Percentiles rank a stretch among this genome's conserved stretches.
phyloP scores from a whole-genome alignment of 2,329 filamentous ascomycete species.

The Apiospora rasikravindrae region DNA sequence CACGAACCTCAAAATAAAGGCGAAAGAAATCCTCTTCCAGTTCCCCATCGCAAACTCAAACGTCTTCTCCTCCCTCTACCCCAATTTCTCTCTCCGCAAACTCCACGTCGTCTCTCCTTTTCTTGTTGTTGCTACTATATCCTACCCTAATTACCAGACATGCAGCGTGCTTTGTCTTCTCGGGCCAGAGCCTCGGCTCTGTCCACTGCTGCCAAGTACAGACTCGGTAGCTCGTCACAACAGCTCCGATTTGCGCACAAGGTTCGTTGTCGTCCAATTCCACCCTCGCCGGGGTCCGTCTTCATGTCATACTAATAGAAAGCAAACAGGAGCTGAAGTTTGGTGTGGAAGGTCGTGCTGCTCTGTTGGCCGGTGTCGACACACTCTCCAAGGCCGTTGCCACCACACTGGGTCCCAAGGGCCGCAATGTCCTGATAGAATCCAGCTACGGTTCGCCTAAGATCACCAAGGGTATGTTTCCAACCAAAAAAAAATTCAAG shows the following conservation, averaged over 20 bases:
- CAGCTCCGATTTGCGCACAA: conserved; percentile 98
- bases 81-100: conserved; percentile 32
- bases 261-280: conserved; percentile 58
- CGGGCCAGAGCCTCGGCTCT: conserved; percentile 80
- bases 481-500: too few relatives aligned
- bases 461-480: conserved; percentile 90
- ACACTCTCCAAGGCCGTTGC: conserved; percentile 95
- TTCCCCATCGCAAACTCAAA: conserved; percentile 25
- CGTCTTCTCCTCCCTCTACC: conserved; percentile 35
- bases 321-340: conserved; percentile 89
- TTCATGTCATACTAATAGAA: conserved; percentile 17
- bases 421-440: conserved; percentile 97
- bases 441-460: conserved; percentile 98
- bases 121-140: conserved; percentile 38
- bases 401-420: conserved; percentile 96
- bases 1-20: conserved; percentile 30
- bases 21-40: conserved; percentile 27
- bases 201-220: conserved; percentile 69
- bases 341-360: conserved; percentile 88
- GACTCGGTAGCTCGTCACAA: conserved; percentile 72
- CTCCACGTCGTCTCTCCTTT: conserved; percentile 34
- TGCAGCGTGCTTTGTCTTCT: conserved; percentile 95
- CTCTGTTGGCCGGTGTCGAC: conserved; percentile 92
- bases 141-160: conserved; percentile 56
- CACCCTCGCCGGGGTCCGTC: conserved; percentile 18